Evolutionary conservation across 805 yeast species (phyloP), one percentile per base, ranked within the genome.

Genomic region (Clavispora phyllophila): DNA sequence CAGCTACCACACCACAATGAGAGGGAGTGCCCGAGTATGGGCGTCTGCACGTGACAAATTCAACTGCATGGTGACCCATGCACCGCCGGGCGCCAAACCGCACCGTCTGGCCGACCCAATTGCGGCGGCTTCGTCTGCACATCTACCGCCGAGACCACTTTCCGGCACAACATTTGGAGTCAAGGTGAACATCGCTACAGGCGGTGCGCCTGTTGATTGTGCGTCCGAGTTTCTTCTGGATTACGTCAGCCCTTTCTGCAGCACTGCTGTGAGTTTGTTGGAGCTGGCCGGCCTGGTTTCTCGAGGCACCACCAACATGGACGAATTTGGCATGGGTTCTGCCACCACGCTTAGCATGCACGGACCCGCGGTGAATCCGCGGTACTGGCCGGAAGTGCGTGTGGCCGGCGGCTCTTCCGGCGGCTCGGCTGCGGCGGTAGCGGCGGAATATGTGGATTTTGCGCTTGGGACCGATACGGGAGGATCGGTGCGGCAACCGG

Each of bases 321-420:
- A 93, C 65, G 97, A 93, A 65, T 93, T 93, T 67, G 99, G 96
- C 2, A 93, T 93, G 99, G 99, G 99, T 9, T 81, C 87, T 10
- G 73, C 81, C 1, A 82, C 79, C 12, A 66, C 78, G 2, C 71
- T 78, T 51, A 74, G 84, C 0, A 50, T 54, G 39, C 78, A 63
- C 55, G 90, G 89, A 0, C 71, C 84, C 1, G 73, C 83, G 0
- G 43, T 66, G 3, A 85, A 86, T 53, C 82, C 83, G 10, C 42
- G 45, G 19, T 46, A 37, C 38, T 13, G 24, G n/a, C 51, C 47
- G 9, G 36, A 24, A 15, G n/a, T 17, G 20, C 48, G 47, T 7
- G 61, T 69, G 1, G 72, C 84, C 2, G 99, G 99, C 10, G 99
- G 99, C 0, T 89, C 97, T 0, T 87, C 96, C 6, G 96, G 98